Evolutionary conservation across 805 yeast genomes (phyloP).

Genomic region (Metschnikowia cubensis): DNA sequence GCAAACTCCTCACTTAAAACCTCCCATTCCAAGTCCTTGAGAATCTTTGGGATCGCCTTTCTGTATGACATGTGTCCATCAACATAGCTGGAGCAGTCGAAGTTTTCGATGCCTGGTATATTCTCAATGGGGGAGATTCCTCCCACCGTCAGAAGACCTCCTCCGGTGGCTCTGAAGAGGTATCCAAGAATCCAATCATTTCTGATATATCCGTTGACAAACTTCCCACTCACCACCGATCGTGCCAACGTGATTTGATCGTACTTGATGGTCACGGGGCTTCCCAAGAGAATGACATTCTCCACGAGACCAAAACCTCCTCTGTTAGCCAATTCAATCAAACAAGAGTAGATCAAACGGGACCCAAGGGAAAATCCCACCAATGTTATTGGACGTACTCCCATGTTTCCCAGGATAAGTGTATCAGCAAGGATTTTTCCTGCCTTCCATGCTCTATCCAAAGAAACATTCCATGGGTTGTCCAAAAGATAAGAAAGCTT

Average conservation of each 20-base stretch:
- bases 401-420: conserved; percentile 77
- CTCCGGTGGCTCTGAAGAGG: conserved; percentile 90
- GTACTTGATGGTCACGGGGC: conserved; percentile 74
- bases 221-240: conserved; percentile 84
- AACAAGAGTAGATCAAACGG: conserved; percentile 84
- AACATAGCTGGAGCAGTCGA: conserved; percentile 80
- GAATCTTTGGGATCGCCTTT: conserved; percentile 81
- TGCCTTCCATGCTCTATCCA: conserved; percentile 96
- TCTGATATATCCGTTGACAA: conserved; percentile 84
- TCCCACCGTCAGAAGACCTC: conserved; percentile 87
- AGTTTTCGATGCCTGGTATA: conserved; percentile 68
- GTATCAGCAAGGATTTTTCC: conserved; percentile 91
- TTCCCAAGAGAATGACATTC: conserved; percentile 82
- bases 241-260: conserved; percentile 78
- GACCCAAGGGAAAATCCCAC: conserved; percentile 95
- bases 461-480: conserved; percentile 96
- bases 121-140: conserved; percentile 76
- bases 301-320: conserved; percentile 89
- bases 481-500: conserved; percentile 86
- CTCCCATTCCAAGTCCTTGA: conserved; percentile 69
- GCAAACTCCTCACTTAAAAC: conserved; percentile 86
- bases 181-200: conserved; percentile 97
- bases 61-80: conserved; percentile 98
- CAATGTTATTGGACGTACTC: conserved; percentile 86
- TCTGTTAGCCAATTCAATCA: conserved; percentile 76